Evolutionary conservation across 805 yeast genomes (phyloP), one percentile per base, ranked within the genome.

Genomic region (Kluyveromyces lactis): DNA sequence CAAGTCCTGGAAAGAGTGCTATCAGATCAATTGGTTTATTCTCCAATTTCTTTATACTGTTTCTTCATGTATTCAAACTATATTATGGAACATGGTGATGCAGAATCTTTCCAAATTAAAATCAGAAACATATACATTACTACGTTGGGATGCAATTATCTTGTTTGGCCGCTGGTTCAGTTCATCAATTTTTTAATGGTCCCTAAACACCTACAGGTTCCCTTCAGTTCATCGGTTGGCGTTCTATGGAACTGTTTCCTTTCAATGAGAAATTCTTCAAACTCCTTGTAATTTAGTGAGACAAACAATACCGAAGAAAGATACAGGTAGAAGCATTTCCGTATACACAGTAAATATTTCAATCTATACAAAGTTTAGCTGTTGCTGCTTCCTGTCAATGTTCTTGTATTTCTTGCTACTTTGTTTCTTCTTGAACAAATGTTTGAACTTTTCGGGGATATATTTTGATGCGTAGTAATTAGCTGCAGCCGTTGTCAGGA

Each of bases 161-260:
- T 80, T 42, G 74, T 84, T n/a, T 84, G 94, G 94, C 84, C 86
- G 39, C 75, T 84, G 8, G 87, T 82, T 16, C 94, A 84, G 51
- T 78, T 84, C 46, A 65, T 83, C 46, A 84, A 84, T 51, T 84
- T 84, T 49, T 66, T 80, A 40, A 53, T 81, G 2, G 73, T 84
- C 60, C 90, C 90, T 1, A 68, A 76, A 43, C 69, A 69, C 43
- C 73, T 78, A 49, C 97, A 90, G 60, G 95, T 90, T 4, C 96
- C 97, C 0, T 90, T 92, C 58, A 80, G 94, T 40, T 81, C 92
- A 7, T 67, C 84, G 15, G 68, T 92, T 4, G 90, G 95, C 21
- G 94, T 90, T 15, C 64, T 90, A 27, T 90, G 98, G 97, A 90
- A 92, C 56, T 87, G 96, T 39, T 89, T 83, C 64, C 65, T 90